Evolutionary conservation across 2,329 filamentous ascomycete genomes (phyloP).

Genomic region (Calonectria hawksworthii): DNA sequence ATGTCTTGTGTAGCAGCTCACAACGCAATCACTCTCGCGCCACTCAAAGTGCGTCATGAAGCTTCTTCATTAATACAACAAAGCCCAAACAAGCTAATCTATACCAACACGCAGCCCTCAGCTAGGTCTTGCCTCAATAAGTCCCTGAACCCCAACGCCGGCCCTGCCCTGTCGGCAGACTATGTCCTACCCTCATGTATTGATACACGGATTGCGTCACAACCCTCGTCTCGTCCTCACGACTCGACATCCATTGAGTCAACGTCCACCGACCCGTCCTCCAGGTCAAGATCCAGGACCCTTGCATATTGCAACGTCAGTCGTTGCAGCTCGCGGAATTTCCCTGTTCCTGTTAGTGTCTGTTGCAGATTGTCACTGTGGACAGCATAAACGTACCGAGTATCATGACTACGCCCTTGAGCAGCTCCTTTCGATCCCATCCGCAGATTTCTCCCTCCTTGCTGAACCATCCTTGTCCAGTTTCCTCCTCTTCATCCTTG

Average conservation of each 20-base stretch:
- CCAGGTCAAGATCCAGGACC: constrained; percentile 75
- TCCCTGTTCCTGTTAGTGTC: constrained; percentile 70
- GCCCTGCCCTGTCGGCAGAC: constrained; percentile 15
- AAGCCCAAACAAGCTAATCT: constrained; percentile 9
- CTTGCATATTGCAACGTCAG: constrained; percentile 96
- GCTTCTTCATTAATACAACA: constrained; percentile 18
- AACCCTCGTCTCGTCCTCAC: constrained; percentile 15
- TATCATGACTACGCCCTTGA: constrained; percentile 93
- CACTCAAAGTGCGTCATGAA: constrained; percentile 9
- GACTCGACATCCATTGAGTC: constrained; percentile 60
- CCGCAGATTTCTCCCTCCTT: constrained; percentile 84
- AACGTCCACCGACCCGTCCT: constrained; percentile 59
- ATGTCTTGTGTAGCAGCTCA: neutral
- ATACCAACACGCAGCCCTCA: constrained; percentile 22
- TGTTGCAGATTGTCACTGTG: neutral
- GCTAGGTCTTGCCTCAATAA: constrained; percentile 13
- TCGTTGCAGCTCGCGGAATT: constrained; percentile 94
- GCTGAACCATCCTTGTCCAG: constrained; percentile 73
- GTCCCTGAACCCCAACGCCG: constrained; percentile 25
- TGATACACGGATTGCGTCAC: constrained; percentile 36
- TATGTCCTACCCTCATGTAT: constrained; percentile 29
- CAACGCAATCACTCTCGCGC: neutral
- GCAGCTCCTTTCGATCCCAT: constrained; percentile 88
- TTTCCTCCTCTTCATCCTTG: constrained; percentile 54
- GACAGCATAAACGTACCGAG: constrained; percentile 75